Evolutionary conservation across 2,329 filamentous ascomycete genomes (phyloP).

Genomic region (Colletotrichum tofieldiae): DNA sequence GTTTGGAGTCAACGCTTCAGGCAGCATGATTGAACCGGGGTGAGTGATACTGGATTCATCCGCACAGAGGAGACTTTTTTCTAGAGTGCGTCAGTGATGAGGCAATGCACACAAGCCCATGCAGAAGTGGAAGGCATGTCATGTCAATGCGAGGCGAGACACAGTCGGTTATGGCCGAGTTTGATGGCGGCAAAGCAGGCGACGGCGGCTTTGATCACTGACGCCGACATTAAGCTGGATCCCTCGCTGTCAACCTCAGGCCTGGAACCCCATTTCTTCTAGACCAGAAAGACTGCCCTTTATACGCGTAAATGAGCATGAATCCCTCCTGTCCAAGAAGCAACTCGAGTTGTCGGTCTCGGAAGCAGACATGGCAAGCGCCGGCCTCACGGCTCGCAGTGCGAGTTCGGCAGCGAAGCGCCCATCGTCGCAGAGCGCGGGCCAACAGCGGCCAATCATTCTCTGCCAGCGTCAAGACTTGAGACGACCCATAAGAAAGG

Average conservation of each 20-base stretch:
- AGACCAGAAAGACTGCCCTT: not conserved
- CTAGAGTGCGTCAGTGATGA: conserved; percentile 4
- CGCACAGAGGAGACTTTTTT: not conserved
- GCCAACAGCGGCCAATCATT: conserved; percentile 36
- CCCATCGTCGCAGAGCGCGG: conserved; percentile 33
- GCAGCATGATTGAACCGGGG: not conserved
- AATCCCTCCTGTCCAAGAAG: not conserved
- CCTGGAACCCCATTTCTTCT: not conserved
- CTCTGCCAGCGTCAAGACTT: conserved; percentile 35
- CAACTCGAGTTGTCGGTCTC: not conserved
- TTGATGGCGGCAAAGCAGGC: not conserved
- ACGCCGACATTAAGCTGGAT: not conserved
- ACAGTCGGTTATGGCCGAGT: not conserved
- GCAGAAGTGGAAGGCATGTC: not conserved
- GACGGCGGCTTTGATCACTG: not conserved
- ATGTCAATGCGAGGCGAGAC: not conserved
- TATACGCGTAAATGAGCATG: not conserved
- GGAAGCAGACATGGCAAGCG: conserved; percentile 12
- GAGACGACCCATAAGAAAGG: conserved; percentile 31
- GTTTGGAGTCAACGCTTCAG: not conserved
- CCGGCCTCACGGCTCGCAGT: conserved; percentile 12
- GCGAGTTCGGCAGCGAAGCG: conserved; percentile 34
- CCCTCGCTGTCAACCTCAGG: not conserved
- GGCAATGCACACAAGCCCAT: conserved; percentile 16
- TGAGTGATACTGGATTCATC: conserved; percentile 1